Conservation (phyloP, 371 early-diverging fungal species). For the Umbelopsis sp. region DNA sequence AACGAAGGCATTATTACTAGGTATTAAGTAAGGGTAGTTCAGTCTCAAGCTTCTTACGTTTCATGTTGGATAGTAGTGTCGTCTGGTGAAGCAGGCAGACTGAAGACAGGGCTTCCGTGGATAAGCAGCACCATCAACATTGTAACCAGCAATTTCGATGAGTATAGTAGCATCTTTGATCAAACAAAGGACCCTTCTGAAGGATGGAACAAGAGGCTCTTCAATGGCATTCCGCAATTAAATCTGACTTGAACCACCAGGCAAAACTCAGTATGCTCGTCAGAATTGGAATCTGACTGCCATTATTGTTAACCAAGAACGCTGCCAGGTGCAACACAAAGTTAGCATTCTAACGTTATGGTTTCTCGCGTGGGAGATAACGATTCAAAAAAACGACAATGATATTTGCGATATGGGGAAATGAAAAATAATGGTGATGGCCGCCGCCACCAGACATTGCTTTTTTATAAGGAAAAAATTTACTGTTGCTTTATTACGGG, state of each 20-base stretch:
- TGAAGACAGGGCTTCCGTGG: neutral
- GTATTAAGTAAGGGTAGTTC: neutral
- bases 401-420: too few species aligned
- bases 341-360: too few species aligned
- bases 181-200: neutral
- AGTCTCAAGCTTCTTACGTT: neutral
- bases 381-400: too few species aligned
- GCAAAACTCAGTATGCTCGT: neutral
- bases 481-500: neutral
- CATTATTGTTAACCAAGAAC: neutral
- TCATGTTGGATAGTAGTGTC: neutral
- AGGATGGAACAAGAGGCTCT: neutral
- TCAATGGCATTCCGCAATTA: neutral
- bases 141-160: neutral
- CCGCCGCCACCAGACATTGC: too few species aligned
- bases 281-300: slow-evolving; percentile 2
- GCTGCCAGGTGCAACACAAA: neutral
- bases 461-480: too few species aligned
- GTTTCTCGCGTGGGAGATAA: too few species aligned
- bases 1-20: neutral
- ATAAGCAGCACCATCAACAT: neutral
- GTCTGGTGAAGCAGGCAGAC: neutral
- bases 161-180: neutral
- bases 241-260: neutral
- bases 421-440: too few species aligned